phyloP scores from a whole-genome alignment of 306 rosid genomes.

The Pyrus betulifolia region DNA sequence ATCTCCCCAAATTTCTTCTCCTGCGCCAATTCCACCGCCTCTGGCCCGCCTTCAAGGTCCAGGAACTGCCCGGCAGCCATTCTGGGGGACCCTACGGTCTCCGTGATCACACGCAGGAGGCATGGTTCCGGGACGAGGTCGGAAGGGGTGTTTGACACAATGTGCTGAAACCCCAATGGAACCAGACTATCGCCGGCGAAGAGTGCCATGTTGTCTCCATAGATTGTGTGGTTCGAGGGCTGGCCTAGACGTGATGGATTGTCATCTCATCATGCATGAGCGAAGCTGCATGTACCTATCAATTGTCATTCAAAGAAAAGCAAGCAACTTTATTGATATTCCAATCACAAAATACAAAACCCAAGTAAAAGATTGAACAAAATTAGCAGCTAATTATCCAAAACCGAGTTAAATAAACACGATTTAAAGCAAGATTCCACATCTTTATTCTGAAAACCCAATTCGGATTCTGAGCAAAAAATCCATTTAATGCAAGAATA shows the following conservation, averaged over 20 bases:
- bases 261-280: conserved; percentile 81
- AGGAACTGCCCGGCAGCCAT: conserved; percentile 98
- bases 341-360: neutral
- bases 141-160: conserved; percentile 73
- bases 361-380: neutral
- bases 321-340: neutral
- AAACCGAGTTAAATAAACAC: neutral
- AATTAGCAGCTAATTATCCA: neutral
- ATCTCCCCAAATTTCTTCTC: conserved; percentile 95
- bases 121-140: conserved; percentile 60
- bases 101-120: conserved; percentile 72
- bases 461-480: neutral
- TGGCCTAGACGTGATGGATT: conserved; percentile 72
- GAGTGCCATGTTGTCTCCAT: conserved; percentile 92
- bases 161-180: conserved; percentile 88
- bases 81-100: conserved; percentile 88
- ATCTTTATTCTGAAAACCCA: neutral
- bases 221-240: conserved; percentile 74
- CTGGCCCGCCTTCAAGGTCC: conserved; percentile 72
- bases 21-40: conserved; percentile 61
- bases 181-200: conserved; percentile 90
- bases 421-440: neutral
- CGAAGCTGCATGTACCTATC: conserved; percentile 90
- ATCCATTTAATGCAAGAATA: neutral
- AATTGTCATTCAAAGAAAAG: neutral